Percentiles rank a stretch among this genome's conserved stretches.
Evolutionary conservation across 208 protist species (phyloP).

Genomic region (Leishmania amazonensis): DNA sequence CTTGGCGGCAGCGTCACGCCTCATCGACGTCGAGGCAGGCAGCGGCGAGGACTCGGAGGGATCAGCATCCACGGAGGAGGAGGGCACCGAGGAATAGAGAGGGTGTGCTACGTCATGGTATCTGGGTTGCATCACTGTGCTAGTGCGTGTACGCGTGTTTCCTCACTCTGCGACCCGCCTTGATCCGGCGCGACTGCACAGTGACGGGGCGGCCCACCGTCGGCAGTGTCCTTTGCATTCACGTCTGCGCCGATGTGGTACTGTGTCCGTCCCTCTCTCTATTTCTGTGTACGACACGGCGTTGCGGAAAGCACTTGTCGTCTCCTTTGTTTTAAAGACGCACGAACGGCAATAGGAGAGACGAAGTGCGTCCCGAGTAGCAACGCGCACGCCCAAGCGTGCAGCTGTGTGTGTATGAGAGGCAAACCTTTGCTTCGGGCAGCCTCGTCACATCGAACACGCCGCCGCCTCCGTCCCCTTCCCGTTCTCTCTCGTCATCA

Average conservation of each 20-base stretch:
- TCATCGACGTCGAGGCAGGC: constrained; percentile 69
- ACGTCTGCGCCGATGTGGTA: not conserved
- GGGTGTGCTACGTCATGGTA: not conserved
- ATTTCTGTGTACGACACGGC: not conserved
- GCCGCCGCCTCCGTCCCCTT: not conserved
- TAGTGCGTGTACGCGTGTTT: not conserved
- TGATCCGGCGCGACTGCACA: not conserved
- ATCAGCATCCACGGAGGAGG: constrained; percentile 33
- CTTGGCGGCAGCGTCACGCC: constrained; percentile 37
- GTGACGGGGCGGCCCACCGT: not conserved
- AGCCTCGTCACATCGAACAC: not conserved
- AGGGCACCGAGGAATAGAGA: constrained; percentile 8
- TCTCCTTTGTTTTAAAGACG: not conserved
- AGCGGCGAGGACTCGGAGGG: constrained; percentile 64
- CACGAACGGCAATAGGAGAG: not conserved
- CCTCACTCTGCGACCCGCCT: not conserved
- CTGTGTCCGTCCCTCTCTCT: not conserved
- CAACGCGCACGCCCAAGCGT: not conserved
- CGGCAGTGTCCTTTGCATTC: not conserved
- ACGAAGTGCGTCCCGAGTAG: not conserved
- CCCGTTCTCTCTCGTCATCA: not conserved
- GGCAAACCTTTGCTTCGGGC: not conserved
- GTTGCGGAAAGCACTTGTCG: not conserved
- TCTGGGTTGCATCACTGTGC: not conserved
- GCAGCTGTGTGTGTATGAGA: not conserved